Conservation (phyloP, 768 basidiomycete genomes). For the Tricholoma flavovirens region DNA sequence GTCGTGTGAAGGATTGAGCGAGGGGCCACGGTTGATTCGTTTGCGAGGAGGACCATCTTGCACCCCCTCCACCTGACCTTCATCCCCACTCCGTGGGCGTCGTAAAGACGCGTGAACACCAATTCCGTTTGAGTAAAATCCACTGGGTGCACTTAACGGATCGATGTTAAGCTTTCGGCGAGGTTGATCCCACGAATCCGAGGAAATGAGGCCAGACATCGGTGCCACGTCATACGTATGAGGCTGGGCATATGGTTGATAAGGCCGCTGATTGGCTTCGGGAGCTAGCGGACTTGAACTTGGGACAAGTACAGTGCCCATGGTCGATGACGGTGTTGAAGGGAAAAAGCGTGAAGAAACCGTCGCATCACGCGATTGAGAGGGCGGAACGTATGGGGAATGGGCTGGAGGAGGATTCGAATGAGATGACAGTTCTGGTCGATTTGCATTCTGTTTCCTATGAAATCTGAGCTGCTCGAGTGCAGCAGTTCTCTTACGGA, state of each 20-base stretch:
- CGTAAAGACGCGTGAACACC: conserved; percentile 50
- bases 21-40: conserved; percentile 52
- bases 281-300: conserved; percentile 61
- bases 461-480: conserved; percentile 44
- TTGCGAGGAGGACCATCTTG: conserved; percentile 69
- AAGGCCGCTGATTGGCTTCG: conserved; percentile 32
- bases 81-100: conserved; percentile 35
- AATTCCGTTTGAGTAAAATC: conserved; percentile 41
- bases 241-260: conserved; percentile 35
- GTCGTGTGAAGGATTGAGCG: conserved; percentile 30
- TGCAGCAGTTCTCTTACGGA: conserved; percentile 36
- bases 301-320: conserved; percentile 64
- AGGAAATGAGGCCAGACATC: conserved; percentile 32
- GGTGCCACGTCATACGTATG: conserved; percentile 37
- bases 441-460: conserved; percentile 30
- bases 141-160: conserved; percentile 54
- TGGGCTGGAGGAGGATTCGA: conserved; percentile 16
- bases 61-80: conserved; percentile 31
- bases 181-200: conserved; percentile 32
- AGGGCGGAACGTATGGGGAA: conserved; percentile 33
- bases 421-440: conserved; percentile 20
- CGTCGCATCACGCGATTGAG: conserved; percentile 77
- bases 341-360: conserved; percentile 57
- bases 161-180: conserved; percentile 34
- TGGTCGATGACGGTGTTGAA: conserved; percentile 34